Evolutionary conservation across 768 basidiomycete species (phyloP).

Genomic region (Hydnomerulius pinastri): DNA sequence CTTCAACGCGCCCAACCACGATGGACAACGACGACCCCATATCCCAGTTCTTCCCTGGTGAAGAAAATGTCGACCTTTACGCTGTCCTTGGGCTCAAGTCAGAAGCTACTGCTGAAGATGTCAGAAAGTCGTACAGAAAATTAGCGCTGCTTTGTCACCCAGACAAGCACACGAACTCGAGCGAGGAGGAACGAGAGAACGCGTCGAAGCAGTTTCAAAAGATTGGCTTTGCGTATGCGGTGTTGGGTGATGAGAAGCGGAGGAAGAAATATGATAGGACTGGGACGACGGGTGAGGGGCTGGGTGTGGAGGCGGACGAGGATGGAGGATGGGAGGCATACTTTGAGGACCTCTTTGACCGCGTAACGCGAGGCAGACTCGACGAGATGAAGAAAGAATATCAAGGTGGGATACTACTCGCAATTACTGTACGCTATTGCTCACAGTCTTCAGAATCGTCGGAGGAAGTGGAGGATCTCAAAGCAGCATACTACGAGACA

Average conservation of each 20-base stretch:
- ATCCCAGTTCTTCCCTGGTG: conserved; percentile 72
- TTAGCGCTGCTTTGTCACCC: conserved; percentile 85
- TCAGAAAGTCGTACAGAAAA: conserved; percentile 84
- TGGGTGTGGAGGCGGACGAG: conserved; percentile 69
- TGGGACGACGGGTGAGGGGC: conserved; percentile 81
- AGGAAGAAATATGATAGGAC: conserved; percentile 81
- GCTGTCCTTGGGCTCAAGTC: conserved; percentile 60
- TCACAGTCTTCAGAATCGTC: conserved; percentile 59
- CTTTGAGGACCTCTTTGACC: conserved; percentile 87
- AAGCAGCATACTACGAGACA: conserved; percentile 68
- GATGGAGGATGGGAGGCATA: conserved; percentile 92
- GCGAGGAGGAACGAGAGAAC: conserved; percentile 60
- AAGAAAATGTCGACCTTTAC: conserved; percentile 78
- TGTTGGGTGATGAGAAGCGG: conserved; percentile 77
- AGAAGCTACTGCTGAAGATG: conserved; percentile 60
- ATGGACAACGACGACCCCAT: conserved; percentile 80
- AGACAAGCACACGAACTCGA: conserved; percentile 77
- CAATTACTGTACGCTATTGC: background rate
- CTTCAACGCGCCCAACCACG: conserved; percentile 9
- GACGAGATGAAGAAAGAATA: conserved; percentile 95
- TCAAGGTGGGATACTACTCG: conserved; percentile 59
- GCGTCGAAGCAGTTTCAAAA: conserved; percentile 86
- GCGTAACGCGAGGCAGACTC: conserved; percentile 80
- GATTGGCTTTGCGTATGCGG: conserved; percentile 91
- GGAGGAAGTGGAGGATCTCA: conserved; percentile 84